These are phyloP conservation scores for Ustilago vetiveriae DNA, from an alignment of 1,284 basidiomycete species.

Conservation along the genomic window DNA sequence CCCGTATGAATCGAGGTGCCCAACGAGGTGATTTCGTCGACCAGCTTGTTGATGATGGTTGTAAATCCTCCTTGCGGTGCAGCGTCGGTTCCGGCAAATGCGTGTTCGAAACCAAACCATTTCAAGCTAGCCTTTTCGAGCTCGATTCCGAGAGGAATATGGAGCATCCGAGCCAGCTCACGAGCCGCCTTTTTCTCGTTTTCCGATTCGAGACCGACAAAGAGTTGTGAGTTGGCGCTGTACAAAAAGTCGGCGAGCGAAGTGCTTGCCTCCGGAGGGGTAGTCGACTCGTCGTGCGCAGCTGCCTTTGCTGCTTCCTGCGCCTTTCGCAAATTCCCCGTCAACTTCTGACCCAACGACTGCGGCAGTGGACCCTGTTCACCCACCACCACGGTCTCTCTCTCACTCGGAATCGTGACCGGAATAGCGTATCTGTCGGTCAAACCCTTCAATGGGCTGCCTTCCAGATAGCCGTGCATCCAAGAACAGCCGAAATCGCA, in stretches of 20 bases:
- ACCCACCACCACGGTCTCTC: conserved; percentile 43
- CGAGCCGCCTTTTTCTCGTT: conserved; percentile 75
- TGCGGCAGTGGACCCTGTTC: conserved; percentile 39
- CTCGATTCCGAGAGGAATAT: conserved; percentile 70
- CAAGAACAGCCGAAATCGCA: conserved; percentile 68
- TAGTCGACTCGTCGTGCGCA: conserved; percentile 43
- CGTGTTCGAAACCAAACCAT: conserved; percentile 67
- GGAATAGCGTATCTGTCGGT: conserved; percentile 67
- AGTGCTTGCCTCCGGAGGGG: conserved; percentile 42
- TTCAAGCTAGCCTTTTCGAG: conserved; percentile 65
- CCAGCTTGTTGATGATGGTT: conserved; percentile 65
- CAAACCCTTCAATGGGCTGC: conserved; percentile 69
- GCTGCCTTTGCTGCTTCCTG: conserved; percentile 35
- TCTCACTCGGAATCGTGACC: conserved; percentile 37
- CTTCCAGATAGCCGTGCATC: conserved; percentile 71
- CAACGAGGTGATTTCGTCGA: conserved; percentile 62
- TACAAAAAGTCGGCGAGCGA: conserved; percentile 67
- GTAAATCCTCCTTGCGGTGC: conserved; percentile 70
- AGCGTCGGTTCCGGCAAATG: conserved; percentile 70
- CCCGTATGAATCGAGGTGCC: conserved; percentile 68
- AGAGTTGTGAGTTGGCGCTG: conserved; percentile 59
- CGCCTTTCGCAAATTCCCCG: conserved; percentile 43
- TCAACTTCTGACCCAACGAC: conserved; percentile 29
- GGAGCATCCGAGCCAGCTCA: conserved; percentile 69
- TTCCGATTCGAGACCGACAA: conserved; percentile 31